Evolutionary conservation across 176 grass and related monocot genomes (phyloP), one percentile per base, ranked within the genome.

Genomic region (Poa annua): DNA sequence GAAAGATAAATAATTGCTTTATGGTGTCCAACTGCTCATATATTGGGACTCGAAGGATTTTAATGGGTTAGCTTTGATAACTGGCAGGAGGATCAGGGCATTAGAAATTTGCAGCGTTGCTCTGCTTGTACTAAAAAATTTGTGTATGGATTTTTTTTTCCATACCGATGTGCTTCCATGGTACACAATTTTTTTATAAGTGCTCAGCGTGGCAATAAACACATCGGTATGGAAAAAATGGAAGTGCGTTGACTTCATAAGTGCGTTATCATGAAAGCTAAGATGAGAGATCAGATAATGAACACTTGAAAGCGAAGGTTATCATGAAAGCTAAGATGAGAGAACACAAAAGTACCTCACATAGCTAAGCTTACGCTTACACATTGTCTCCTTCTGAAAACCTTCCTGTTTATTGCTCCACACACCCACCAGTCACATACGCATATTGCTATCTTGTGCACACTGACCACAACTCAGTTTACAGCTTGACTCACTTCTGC

Each of bases 401-500:
- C 67, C 39, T 47, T 70, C 11, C 39, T 42, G 66, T 69, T 71
- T 71, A 47, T 45, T 6, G n/a, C 39, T 47, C n/a, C 67, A 24
- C 67, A 47, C 68, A 16, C 6, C n/a, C 21, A 47, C n/a, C 6
- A 71, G n/a, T 48, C 41, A 71, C n/a, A 71, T 21, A 47, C 9
- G 24, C 11, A 71, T 21, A 47, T 13, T 11, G 66, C 35, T 42
- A 42, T 25, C 41, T 68, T 39, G 19, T 71, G 41, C 41, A 24
- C 21, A 25, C 68, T 47, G 20, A 47, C 41, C 36, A 4, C 6
- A 47, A 47, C 41, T 15, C 6, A 48, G 21, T 48, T 24, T 21
- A 11, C 41, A 71, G 68, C 21, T 71, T 48, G 2, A 71, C 21
- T 25, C 21, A 71, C 21, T 71, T 45, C 68, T 71, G 68, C 68